Evolutionary conservation across 306 rosid species (phyloP), one percentile per base, ranked within the genome.

Genomic region (Pyrus pyrifolia): DNA sequence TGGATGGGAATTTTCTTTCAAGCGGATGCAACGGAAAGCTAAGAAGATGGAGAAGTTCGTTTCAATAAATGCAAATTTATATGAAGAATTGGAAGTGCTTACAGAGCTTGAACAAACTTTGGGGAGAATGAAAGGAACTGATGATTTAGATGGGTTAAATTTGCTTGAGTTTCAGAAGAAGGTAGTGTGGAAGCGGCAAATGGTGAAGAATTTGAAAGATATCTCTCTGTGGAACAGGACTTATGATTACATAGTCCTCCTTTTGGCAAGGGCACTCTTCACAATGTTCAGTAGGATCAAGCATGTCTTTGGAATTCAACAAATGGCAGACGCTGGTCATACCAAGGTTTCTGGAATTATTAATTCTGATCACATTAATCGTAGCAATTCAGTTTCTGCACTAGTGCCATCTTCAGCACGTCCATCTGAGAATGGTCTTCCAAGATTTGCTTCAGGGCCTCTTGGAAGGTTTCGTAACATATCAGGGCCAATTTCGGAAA

Each of bases 401-500:
- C 33, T 87, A 17, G 81, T 89, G 88, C 97, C 85, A 79, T 61
- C 96, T 85, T 86, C 93, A 18, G 84, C 81, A 60, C 88, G 67
- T 58, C 86, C 83, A 35, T 76, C 89, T 3, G 83, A 76, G 77
- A 88, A 79, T 45, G 81, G 71, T 72, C 91, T 40, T 75, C 58
- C 90, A 59, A 89, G 88, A 87, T 96, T 92, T 83, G 88, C 99
- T 29, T 92, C 98, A 1, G 99, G 99, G 69, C 98, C 99, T 76
- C 89, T 91, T 38, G 91, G 91, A 66, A 85, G 75, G 70, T 74
- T 80, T 79, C 40, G 78, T 21, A 81, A 85, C 68, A 82, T 81
- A 67, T 79, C 93, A 22, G 86, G 85, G 62, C 78, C 85, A 66
- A 81, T 75, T 58, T 83, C 65, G 3, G 81, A 76, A 76, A 55